These are phyloP conservation scores for Aspergillus costaricaensis DNA, from an alignment of 2,329 filamentous ascomycete genomes.

Conservation along the genomic window DNA sequence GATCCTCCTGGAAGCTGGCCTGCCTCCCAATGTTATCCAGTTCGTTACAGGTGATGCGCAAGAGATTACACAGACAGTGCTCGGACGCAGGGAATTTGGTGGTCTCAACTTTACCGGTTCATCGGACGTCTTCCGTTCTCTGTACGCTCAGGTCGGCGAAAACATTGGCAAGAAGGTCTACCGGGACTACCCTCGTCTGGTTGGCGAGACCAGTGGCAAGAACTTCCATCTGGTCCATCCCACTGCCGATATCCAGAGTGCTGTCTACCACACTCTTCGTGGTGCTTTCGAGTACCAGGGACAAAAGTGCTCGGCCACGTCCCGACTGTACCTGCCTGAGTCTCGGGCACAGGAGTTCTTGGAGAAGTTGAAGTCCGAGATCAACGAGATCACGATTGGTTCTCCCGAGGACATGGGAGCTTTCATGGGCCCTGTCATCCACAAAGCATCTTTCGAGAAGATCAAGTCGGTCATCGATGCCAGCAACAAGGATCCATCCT, in stretches of 20 bases:
- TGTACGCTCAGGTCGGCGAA: conserved; percentile 81
- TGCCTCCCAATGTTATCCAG: conserved; percentile 86
- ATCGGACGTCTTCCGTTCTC: conserved; percentile 81
- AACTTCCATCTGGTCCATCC: conserved; percentile 83
- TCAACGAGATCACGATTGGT: conserved; percentile 68
- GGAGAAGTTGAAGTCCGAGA: conserved; percentile 64
- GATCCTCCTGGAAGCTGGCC: conserved; percentile 86
- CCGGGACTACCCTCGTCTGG: conserved; percentile 77
- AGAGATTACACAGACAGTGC: conserved; percentile 73
- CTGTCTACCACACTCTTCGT: conserved; percentile 75
- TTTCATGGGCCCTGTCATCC: conserved; percentile 84
- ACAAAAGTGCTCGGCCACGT: conserved; percentile 84
- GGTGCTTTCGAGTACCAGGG: conserved; percentile 87
- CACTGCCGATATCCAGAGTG: conserved; percentile 73
- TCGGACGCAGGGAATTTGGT: conserved; percentile 77
- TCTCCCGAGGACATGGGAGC: conserved; percentile 49
- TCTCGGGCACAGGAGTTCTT: conserved; percentile 73
- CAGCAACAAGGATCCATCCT: conserved; percentile 69
- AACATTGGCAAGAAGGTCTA: conserved; percentile 79
- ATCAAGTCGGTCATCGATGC: conserved; percentile 72
- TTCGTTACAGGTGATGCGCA: conserved; percentile 87
- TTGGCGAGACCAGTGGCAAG: conserved; percentile 87
- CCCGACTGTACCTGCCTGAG: conserved; percentile 72
- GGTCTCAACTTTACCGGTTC: conserved; percentile 89
- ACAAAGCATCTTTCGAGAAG: conserved; percentile 75